These are phyloP conservation scores for Alternaria incomplexa DNA, from an alignment of 2,329 filamentous ascomycete genomes.

Conservation along the genomic window DNA sequence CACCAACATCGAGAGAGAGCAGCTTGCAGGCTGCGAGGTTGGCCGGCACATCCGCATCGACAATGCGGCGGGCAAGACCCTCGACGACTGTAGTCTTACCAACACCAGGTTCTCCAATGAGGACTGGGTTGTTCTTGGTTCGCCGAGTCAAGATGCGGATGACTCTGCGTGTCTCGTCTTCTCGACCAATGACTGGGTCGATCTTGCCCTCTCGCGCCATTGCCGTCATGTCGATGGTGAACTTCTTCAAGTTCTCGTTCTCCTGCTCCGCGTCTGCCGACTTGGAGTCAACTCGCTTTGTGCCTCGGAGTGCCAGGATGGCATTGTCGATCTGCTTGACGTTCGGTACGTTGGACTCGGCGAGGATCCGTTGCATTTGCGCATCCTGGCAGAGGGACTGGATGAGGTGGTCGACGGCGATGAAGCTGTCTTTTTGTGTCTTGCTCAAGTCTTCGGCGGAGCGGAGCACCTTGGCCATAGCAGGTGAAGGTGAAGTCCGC, in stretches of 20 bases:
- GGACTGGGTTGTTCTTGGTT: conserved; percentile 98
- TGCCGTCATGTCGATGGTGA: conserved; percentile 97
- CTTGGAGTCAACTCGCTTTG: conserved; percentile 91
- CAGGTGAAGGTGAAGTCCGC: conserved; percentile 79
- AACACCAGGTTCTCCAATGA: conserved; percentile 97
- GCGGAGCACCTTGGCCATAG: conserved; percentile 81
- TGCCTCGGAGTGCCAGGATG: conserved; percentile 90
- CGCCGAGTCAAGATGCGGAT: conserved; percentile 89
- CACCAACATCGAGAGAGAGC: conserved; percentile 92
- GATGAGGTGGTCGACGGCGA: conserved; percentile 95
- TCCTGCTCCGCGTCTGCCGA: conserved; percentile 92
- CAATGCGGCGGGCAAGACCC: conserved; percentile 91
- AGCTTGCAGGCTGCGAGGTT: conserved; percentile 93
- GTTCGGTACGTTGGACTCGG: conserved; percentile 90
- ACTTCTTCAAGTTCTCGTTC: conserved; percentile 95
- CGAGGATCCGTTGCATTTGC: conserved; percentile 73
- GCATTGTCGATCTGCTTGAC: conserved; percentile 87
- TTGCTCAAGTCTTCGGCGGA: conserved; percentile 89
- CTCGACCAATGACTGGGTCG: conserved; percentile 93
- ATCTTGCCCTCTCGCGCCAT: conserved; percentile 98
- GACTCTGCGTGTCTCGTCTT: conserved; percentile 92
- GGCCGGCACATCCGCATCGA: conserved; percentile 95
- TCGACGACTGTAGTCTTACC: conserved; percentile 99
- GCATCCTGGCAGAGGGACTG: conserved; percentile 80
- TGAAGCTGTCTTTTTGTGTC: conserved; percentile 95